Base-by-base conservation (phyloP, 2,329 filamentous ascomycete species). In the Pseudopithomyces chartarum region DNA sequence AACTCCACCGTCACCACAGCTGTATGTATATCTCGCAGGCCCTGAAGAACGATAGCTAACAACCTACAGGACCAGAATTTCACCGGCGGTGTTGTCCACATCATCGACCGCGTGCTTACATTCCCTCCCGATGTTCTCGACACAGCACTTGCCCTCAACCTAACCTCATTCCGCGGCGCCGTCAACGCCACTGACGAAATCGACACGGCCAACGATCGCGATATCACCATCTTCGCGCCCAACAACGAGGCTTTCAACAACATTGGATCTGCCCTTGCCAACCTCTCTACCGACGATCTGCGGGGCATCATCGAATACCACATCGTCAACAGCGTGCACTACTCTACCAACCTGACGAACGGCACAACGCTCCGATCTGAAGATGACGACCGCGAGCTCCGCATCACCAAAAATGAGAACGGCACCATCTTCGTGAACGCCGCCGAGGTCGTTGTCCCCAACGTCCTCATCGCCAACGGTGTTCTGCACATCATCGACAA, bases 191-290 rank as follows among this genome's bases (percentile, higher is more conserved):
- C 78, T 22, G 65, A 76, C 58, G 66, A 80, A n/a, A 60, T 77
- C 19, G 63, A 74, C 2, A 71, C 77, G 17, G 67, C 87, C 33
- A 73, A 80, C 57, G 62, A 58, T 8, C 63, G 66, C 26, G 79
- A 86, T 65, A 61, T 90, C 38, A 90, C 88, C 54, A 79, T 90
- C 59, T 90, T 90, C 61, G 86, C 83, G 0, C 87, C 88, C 1
- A 81, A 77, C 67, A 86, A 89, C 69, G 76, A 76, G 1, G 86
- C 86, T 12, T 86, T 90, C 76, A 77, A 81, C 33, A 73, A 77
- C 23, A 84, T 89, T 42, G 85, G 82, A 54, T 84, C 80, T 48
- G 76, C 81, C 2, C 67, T 86, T 11, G 69, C 73, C 26, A 79
- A 80, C 55, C 70, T 87, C 29, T 79, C 78, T 22, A 68, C 73